Percentiles rank a stretch among this genome's conserved stretches.
These are phyloP conservation scores for Peribolospora kevripleyi DNA, from an alignment of 768 basidiomycete species.

Conservation along the genomic window DNA sequence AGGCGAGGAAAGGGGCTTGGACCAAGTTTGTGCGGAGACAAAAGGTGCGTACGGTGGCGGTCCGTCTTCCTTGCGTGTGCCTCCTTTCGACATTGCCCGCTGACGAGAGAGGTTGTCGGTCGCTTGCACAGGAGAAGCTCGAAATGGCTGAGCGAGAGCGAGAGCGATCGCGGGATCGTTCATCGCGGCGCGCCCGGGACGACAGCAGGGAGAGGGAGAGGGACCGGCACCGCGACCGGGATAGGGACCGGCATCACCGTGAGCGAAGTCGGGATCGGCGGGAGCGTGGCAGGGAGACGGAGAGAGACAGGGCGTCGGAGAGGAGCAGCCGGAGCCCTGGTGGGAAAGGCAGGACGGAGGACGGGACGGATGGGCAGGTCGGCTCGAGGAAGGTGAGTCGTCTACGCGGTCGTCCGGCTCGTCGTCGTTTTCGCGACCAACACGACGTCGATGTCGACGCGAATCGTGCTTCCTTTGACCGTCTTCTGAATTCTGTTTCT, in stretches of 20 bases:
- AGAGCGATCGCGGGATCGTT: slow-evolving; percentile 1
- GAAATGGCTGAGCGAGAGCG: not conserved
- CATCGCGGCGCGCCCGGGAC: not conserved
- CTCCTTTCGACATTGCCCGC: slow-evolving; percentile 23
- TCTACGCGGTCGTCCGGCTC: no score
- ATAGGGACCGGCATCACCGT: not conserved
- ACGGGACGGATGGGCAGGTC: no score
- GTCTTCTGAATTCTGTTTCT: no score
- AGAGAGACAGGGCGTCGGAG: slow-evolving; percentile 1
- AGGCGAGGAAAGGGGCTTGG: slow-evolving; percentile 54
- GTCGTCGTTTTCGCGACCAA: no score
- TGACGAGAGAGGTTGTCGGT: slow-evolving; percentile 34
- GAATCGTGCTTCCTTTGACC: no score
- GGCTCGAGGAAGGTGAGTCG: no score
- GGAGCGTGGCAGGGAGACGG: not conserved
- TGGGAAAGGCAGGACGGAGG: no score
- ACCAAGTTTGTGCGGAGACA: slow-evolving; percentile 70
- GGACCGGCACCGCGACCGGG: not conserved
- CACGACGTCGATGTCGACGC: no score
- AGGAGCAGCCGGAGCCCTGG: not conserved
- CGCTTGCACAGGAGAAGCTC: slow-evolving; percentile 19
- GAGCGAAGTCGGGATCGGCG: not conserved
- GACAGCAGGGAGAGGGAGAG: not conserved
- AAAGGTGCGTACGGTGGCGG: slow-evolving; percentile 32
- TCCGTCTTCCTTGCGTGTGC: not conserved